Conservation (phyloP, 345 rosid genomes). For the Crucihimalaya himalaica region DNA sequence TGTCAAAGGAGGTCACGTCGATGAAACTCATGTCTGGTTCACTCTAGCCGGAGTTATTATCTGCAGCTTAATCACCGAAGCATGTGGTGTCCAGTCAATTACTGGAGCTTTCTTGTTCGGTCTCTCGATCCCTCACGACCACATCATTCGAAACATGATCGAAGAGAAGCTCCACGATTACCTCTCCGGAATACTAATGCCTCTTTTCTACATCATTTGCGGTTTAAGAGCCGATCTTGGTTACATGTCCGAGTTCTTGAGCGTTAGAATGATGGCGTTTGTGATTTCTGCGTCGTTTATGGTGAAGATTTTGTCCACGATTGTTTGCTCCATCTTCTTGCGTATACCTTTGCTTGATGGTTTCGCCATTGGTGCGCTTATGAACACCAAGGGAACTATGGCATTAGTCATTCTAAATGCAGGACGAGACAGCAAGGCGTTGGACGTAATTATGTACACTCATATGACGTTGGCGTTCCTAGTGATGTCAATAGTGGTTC, state of each 20-base stretch:
- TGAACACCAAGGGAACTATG: constrained; percentile 73
- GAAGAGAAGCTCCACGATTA: constrained; percentile 52
- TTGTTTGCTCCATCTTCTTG: constrained; percentile 35
- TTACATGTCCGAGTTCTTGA: not conserved
- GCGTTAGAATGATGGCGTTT: not conserved
- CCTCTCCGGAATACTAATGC: constrained; percentile 47
- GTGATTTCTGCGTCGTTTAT: constrained; percentile 26
- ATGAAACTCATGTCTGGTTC: constrained; percentile 48
- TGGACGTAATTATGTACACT: constrained; percentile 46
- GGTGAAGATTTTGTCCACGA: constrained; percentile 50
- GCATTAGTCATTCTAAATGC: constrained; percentile 51
- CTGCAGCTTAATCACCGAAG: constrained; percentile 52
- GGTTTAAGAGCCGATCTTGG: constrained; percentile 44
- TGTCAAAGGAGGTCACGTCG: constrained; percentile 34
- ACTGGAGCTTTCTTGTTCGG: constrained; percentile 74
- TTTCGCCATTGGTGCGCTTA: constrained; percentile 51
- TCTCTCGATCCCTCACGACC: constrained; percentile 53
- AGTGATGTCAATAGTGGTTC: constrained; percentile 47
- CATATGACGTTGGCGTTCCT: constrained; percentile 43
- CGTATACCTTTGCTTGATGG: constrained; percentile 45
- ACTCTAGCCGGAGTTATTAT: constrained; percentile 47
- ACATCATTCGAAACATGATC: constrained; percentile 34
- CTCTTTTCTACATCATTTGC: constrained; percentile 50
- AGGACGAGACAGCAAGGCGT: constrained; percentile 47
- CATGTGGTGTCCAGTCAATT: constrained; percentile 52